These are phyloP conservation scores for Mycena galericulata DNA, from an alignment of 768 basidiomycete genomes.

Conservation along the genomic window DNA sequence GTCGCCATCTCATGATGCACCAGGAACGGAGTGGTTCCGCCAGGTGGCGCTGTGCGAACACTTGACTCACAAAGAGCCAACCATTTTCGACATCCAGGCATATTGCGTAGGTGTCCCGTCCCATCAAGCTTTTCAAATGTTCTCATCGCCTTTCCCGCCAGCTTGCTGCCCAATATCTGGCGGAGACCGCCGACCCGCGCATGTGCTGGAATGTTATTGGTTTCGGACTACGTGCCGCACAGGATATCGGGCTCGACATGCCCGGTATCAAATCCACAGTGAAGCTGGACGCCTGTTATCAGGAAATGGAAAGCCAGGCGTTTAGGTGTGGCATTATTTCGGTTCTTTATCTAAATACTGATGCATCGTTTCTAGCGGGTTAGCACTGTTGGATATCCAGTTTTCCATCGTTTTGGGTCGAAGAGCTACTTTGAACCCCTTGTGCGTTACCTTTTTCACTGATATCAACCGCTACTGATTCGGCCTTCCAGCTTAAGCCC, in stretches of 20 bases:
- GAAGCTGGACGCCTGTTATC: constrained; percentile 57
- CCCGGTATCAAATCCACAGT: constrained; percentile 41
- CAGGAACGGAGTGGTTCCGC: constrained; percentile 74
- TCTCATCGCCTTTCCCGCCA: constrained; percentile 34
- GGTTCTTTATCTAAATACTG: not conserved
- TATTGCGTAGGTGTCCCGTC: constrained; percentile 57
- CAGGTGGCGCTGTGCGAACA: constrained; percentile 76
- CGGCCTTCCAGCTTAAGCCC: too few relatives aligned
- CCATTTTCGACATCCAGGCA: constrained; percentile 80
- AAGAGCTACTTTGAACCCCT: too few relatives aligned
- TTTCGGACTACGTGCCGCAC: constrained; percentile 52
- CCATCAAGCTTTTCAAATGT: not conserved
- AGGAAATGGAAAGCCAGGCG: constrained; percentile 80
- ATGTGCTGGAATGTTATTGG: constrained; percentile 54
- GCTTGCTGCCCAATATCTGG: constrained; percentile 54
- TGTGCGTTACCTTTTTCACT: too few relatives aligned
- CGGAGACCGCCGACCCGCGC: constrained; percentile 43
- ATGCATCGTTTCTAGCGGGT: not conserved
- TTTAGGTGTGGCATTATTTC: constrained; percentile 59
- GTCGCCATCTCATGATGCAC: constrained; percentile 49
- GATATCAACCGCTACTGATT: too few relatives aligned
- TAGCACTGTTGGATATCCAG: not conserved
- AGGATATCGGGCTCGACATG: constrained; percentile 54
- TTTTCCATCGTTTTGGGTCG: too few relatives aligned
- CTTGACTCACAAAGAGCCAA: constrained; percentile 69